These are phyloP conservation scores for Medicago ruthenica DNA, from an alignment of 306 rosid genomes.

Conservation along the genomic window DNA sequence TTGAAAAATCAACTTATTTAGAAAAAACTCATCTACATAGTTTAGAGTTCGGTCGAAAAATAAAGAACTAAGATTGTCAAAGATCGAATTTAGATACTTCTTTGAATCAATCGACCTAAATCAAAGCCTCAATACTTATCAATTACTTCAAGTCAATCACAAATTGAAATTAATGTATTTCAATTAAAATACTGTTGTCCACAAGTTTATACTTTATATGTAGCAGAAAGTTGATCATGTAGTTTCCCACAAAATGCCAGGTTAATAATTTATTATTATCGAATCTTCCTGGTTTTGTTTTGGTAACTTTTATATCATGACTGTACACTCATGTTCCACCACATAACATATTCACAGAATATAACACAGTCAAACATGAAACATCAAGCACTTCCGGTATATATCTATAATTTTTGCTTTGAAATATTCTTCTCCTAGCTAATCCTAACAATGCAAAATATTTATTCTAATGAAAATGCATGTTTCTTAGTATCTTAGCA, in stretches of 20 bases:
- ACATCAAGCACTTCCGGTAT: constrained; percentile 45
- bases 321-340: constrained; percentile 57
- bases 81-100: too few species aligned
- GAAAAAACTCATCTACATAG: too few species aligned
- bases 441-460: constrained; percentile 32
- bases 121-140: too few species aligned
- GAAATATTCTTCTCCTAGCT: constrained; percentile 49
- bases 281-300: constrained; percentile 7
- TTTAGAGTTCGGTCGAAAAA: too few species aligned
- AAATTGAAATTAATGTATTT: neutral
- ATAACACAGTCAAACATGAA: constrained; percentile 38
- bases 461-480: constrained; percentile 24
- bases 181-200: neutral
- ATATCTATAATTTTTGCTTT: constrained; percentile 37
- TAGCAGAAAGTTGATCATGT: constrained; percentile 5
- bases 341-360: constrained; percentile 21
- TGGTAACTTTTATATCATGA: constrained; percentile 38
- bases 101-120: too few species aligned
- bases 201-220: neutral
- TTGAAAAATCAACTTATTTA: too few species aligned
- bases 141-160: too few species aligned
- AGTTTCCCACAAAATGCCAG: too few species aligned
- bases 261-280: constrained; percentile 14
- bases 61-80: too few species aligned
- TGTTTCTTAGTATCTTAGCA: too few species aligned